These are phyloP conservation scores for Ogataea angusta DNA, from an alignment of 805 yeast species.

Conservation along the genomic window DNA sequence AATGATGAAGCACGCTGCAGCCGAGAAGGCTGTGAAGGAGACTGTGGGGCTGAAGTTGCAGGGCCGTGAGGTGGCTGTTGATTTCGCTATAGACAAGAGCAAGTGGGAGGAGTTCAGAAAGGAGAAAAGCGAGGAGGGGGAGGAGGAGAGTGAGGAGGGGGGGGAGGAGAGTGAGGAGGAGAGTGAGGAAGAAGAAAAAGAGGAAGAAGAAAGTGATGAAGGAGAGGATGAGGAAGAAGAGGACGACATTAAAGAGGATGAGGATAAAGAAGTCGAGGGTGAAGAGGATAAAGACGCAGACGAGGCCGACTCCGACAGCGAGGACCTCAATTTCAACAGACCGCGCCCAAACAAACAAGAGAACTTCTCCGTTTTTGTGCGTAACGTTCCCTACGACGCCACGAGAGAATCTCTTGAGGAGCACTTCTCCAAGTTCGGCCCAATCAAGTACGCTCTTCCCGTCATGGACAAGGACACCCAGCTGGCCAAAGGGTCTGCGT, in stretches of 20 bases:
- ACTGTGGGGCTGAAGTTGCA: conserved; percentile 73
- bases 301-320: conserved; percentile 28
- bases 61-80: conserved; percentile 91
- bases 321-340: conserved; percentile 20
- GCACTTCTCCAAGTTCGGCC: conserved; percentile 82
- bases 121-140: conserved; percentile 40
- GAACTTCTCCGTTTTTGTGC: conserved; percentile 71
- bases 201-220: conserved; percentile 32
- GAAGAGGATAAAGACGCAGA: conserved; percentile 26
- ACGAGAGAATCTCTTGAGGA: conserved; percentile 71
- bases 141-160: conserved; percentile 37
- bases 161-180: conserved; percentile 34
- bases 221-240: conserved; percentile 32
- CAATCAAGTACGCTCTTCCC: conserved; percentile 88
- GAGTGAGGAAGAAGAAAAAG: conserved; percentile 37
- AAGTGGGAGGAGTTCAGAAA: conserved; percentile 68
- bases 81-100: conserved; percentile 84
- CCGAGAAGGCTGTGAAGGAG: conserved; percentile 77
- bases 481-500: conserved; percentile 89
- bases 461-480: conserved; percentile 85
- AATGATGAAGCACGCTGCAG: conserved; percentile 75
- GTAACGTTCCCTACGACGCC: conserved; percentile 94
- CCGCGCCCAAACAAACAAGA: conserved; percentile 57
- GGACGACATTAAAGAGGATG: conserved; percentile 24
- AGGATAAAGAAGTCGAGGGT: conserved; percentile 8